These are phyloP conservation scores for Cystobasidium sp. DNA, from an alignment of 1,284 basidiomycete genomes.

Conservation along the genomic window DNA sequence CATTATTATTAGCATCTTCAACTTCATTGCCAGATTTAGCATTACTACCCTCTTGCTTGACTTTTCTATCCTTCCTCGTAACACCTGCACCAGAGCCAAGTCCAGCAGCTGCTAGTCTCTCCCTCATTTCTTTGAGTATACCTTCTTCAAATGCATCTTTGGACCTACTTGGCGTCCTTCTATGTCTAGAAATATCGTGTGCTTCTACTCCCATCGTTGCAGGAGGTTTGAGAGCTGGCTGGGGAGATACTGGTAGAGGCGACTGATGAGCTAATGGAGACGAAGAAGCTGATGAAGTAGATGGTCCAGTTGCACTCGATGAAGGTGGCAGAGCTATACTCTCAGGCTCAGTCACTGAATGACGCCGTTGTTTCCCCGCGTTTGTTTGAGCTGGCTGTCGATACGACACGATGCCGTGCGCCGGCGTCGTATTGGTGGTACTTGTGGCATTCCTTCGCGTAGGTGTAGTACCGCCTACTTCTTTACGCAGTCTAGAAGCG, in stretches of 20 bases:
- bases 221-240: background rate
- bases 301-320: slow-evolving; percentile 15
- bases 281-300: slow-evolving; percentile 6
- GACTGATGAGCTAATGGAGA: slow-evolving; percentile 7
- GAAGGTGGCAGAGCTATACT: slow-evolving; percentile 34
- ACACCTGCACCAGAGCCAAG: slow-evolving; percentile 11
- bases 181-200: background rate
- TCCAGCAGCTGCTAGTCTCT: slow-evolving; percentile 37
- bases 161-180: background rate
- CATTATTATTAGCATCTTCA: no score
- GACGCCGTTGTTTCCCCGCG: background rate
- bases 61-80: background rate
- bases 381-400: background rate
- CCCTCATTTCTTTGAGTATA: slow-evolving; percentile 34
- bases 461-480: background rate
- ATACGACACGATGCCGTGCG: background rate
- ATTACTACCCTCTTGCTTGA: background rate
- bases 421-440: background rate
- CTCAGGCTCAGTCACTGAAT: slow-evolving; percentile 14
- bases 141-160: slow-evolving; percentile 29
- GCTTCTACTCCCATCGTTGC: background rate
- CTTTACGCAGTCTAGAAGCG: slow-evolving; percentile 8
- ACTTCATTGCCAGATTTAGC: background rate
- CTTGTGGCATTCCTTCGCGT: background rate
- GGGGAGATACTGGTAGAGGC: background rate